These are phyloP conservation scores for Tolypocladium capitatum DNA, from an alignment of 2,329 filamentous ascomycete genomes.

Conservation along the genomic window DNA sequence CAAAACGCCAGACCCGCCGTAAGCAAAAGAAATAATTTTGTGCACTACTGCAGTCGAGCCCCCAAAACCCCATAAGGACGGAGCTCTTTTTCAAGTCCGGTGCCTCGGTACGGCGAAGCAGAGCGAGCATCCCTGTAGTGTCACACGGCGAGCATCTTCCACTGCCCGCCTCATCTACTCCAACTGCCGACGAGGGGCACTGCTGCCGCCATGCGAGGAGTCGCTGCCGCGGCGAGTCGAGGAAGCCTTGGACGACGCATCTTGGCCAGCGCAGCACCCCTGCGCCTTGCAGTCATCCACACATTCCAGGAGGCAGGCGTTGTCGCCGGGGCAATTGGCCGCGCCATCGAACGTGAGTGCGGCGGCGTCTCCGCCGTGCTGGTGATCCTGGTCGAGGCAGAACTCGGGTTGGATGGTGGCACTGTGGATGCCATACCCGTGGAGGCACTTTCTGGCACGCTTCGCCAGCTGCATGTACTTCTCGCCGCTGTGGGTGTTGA, in stretches of 20 bases:
- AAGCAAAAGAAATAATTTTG: neutral
- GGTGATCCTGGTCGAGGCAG: conserved; percentile 37
- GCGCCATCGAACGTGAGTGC: conserved; percentile 22
- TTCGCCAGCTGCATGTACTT: conserved; percentile 86
- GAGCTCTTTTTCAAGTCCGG: neutral
- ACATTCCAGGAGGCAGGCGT: conserved; percentile 35
- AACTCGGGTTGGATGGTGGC: conserved; percentile 97
- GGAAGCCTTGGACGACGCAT: conserved; percentile 19
- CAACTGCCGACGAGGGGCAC: conserved; percentile 2
- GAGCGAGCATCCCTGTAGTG: neutral
- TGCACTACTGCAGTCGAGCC: neutral
- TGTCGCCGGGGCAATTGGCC: conserved; percentile 14
- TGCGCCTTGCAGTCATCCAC: conserved; percentile 23
- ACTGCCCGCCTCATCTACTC: neutral
- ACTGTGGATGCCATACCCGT: conserved; percentile 91
- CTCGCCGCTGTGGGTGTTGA: conserved; percentile 63
- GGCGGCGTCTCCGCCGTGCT: conserved; percentile 22
- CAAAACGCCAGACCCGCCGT: neutral
- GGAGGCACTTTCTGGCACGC: conserved; percentile 73
- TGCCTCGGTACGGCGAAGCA: neutral
- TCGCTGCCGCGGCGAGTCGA: conserved; percentile 23
- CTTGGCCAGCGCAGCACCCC: conserved; percentile 17
- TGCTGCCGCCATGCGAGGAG: conserved; percentile 14
- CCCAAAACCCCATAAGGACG: neutral
- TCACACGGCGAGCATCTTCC: neutral